Base-by-base conservation (phyloP, 2,329 filamentous ascomycete species). In the Paecilomyces variotii region DNA sequence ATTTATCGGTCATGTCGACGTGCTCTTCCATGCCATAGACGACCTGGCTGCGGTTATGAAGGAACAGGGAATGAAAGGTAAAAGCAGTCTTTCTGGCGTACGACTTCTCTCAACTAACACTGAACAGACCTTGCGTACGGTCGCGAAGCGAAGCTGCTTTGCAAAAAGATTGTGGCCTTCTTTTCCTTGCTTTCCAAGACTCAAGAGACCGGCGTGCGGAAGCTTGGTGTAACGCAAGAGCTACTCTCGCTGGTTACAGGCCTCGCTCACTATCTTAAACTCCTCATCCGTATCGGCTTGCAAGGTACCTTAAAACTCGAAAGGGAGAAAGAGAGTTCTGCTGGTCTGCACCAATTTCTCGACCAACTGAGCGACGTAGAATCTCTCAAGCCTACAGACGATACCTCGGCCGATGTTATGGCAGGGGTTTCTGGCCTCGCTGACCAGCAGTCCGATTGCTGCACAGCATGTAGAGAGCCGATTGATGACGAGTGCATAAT, bases 91-190 rank as follows among this genome's bases (percentile, higher is more conserved):
- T 45, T 35, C 49, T 54, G 14, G n/a, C n/a, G 7, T 45, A 28
- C 9, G 24, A 50, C 62, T 2, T 39, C 26, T 10, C 50, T 25
- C 52, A 26, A 11, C 59, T 69, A 64, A 65, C 61, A 58, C 64
- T 65, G 57, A 67, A 32, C 71, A 89, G 91, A 89, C 62, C 82
- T 99, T 61, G 90, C 91, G 9, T 99, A 97, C 71, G 89, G 89
- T 19, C 87, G 94, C 68, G 94, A 99, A 78, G 90, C 94, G n/a
- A 99, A 99, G 76, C 82, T 99, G 55, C 84, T 99, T n/a, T 99
- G 94, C 80, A 99, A 99, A 76, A 99, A 99, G 76, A 96, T 99
- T 57, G 94, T 99, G 4, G 90, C 93, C 27, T 99, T 99, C 79
- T 99, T 99, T 73, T 91, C 91, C 11, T 80, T 99, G 19, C 81